These are phyloP conservation scores for Neurospora sp. DNA, from an alignment of 495 filamentous ascomycete species.

Conservation along the genomic window DNA sequence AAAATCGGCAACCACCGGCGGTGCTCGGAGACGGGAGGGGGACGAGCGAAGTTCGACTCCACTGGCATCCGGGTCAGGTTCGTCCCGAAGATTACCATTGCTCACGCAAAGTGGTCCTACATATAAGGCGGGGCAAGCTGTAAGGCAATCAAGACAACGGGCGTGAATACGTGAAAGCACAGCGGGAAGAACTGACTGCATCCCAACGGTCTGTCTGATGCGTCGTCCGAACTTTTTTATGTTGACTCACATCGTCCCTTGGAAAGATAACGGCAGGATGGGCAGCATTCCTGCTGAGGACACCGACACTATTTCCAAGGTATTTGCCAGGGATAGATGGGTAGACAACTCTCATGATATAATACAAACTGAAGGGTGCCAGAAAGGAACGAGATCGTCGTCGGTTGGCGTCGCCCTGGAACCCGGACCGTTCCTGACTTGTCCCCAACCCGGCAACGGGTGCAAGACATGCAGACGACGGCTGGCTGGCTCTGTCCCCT, in stretches of 20 bases:
- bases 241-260: not conserved
- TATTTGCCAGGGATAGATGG: not conserved
- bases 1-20: not conserved
- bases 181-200: not conserved
- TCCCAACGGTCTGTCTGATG: not conserved
- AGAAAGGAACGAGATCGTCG: not conserved
- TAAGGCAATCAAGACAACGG: not conserved
- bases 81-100: not conserved
- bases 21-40: not conserved
- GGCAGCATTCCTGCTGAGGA: not conserved
- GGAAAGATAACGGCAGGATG: not conserved
- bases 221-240: not conserved
- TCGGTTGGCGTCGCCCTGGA: not conserved
- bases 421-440: not conserved
- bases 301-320: not conserved
- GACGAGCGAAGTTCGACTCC: not conserved
- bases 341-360: not conserved
- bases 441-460: not conserved
- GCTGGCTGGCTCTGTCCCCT: not conserved
- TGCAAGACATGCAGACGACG: not conserved
- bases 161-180: not conserved
- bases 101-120: not conserved
- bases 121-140: not conserved
- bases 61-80: not conserved
- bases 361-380: not conserved